Base-by-base conservation (phyloP, 1,139 yeast genomes). In the Saccharomycopsis hybrid region DNA sequence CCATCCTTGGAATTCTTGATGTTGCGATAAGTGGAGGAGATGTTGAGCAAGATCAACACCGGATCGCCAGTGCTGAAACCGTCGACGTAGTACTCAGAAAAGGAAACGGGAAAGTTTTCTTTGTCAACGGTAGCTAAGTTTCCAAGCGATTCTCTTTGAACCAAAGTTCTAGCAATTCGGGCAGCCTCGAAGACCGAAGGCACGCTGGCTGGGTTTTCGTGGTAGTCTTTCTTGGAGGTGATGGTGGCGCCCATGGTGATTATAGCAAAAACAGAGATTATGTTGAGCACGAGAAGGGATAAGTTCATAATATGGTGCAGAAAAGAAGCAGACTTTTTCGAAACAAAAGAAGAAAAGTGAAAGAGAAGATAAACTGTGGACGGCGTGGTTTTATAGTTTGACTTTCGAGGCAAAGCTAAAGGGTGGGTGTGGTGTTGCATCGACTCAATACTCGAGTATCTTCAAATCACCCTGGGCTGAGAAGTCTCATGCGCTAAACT, bases 31-130 rank as follows among this genome's bases (percentile, higher is more conserved):
- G 84, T 71, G 1, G 86, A 70, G 2, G 88, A 82, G 58, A 84
- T 75, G 55, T 80, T 81, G 43, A 85, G 76, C 46, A 81, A 73
- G 37, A 86, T 70, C 71, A 86, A 66, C 41, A 82, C 72, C 13
- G 88, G 82, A 54, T 82, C 74, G 7, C 92, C 90, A 58, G 80
- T 84, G n/a, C 67, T 61, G 55, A 75, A 77, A 60, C 88, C 80
- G 58, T 84, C 92, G n/a, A 82, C 81, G 59, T 83, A 83, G 65
- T 85, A 85, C 65, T 85, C 95, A 62, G 82, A 72, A 50, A 80
- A 77, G 1, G 90, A 80, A 2, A 79, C 79, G 1, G 95, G 90
- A 18, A 68, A 56, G 2, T 71, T 71, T 8, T 63, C 55, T 37
- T 66, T 61, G 33, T 63, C 65, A 47, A 77, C 55, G 2, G 83